These are phyloP conservation scores for Amniculicola lignicola DNA, from an alignment of 495 filamentous ascomycete species.

Conservation along the genomic window DNA sequence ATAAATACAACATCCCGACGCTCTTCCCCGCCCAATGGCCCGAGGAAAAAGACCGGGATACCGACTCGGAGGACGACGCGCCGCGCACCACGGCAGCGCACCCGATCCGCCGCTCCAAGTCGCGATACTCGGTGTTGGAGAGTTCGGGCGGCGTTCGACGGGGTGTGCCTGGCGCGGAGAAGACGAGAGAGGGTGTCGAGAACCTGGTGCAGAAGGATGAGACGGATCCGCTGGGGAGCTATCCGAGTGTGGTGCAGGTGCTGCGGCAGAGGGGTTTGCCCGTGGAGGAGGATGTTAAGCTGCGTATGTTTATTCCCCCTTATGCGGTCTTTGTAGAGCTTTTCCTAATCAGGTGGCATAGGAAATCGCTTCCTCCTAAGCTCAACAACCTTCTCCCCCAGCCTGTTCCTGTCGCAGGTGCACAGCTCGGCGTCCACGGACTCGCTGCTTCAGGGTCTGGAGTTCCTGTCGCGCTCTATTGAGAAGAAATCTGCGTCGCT, in stretches of 20 bases:
- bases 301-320: slow-evolving; percentile 55
- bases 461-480: slow-evolving; percentile 80
- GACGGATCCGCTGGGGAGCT: slow-evolving; percentile 78
- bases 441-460: slow-evolving; percentile 71
- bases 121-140: slow-evolving; percentile 80
- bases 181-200: slow-evolving; percentile 62
- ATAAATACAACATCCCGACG: slow-evolving; percentile 81
- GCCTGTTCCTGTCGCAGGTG: slow-evolving; percentile 85
- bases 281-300: slow-evolving; percentile 76
- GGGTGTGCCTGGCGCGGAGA: slow-evolving; percentile 67
- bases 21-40: slow-evolving; percentile 86
- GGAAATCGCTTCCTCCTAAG: slow-evolving; percentile 91
- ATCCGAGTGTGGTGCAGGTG: slow-evolving; percentile 78
- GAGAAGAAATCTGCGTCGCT: slow-evolving; percentile 95
- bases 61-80: slow-evolving; percentile 66
- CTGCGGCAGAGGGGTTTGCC: slow-evolving; percentile 71
- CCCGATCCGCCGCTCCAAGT: slow-evolving; percentile 59
- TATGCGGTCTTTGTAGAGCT: not conserved
- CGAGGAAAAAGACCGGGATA: slow-evolving; percentile 69
- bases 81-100: slow-evolving; percentile 34
- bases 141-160: slow-evolving; percentile 59
- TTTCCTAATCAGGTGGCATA: slow-evolving; percentile 32
- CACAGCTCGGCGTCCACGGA: slow-evolving; percentile 80
- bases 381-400: slow-evolving; percentile 90
- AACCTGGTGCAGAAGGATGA: slow-evolving; percentile 85